Conservation (phyloP, 1,139 yeast genomes). For the Nakaseomyces delphensis region DNA sequence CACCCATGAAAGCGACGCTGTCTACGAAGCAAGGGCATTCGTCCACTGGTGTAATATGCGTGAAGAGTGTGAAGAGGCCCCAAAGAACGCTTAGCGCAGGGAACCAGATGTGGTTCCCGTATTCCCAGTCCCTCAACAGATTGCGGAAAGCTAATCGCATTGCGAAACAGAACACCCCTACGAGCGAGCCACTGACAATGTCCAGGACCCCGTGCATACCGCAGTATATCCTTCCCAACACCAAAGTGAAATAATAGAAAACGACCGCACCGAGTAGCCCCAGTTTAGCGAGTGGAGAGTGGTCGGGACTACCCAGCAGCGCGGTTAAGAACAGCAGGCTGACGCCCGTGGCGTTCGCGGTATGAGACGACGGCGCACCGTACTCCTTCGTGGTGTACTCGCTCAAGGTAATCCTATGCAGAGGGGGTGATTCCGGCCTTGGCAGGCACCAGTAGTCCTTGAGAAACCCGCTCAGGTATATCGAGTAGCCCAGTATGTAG, state of each 20-base stretch:
- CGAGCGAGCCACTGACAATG: conserved; percentile 50
- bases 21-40: conserved; percentile 96
- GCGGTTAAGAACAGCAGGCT: conserved; percentile 31
- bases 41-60: conserved; percentile 82
- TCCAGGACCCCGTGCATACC: conserved; percentile 97
- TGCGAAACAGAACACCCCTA: conserved; percentile 48
- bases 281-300: conserved; percentile 6
- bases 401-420: conserved; percentile 81
- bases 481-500: conserved; percentile 73
- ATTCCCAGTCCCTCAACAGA: conserved; percentile 14
- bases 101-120: conserved; percentile 29
- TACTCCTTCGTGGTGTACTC: conserved; percentile 86
- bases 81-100: conserved; percentile 38
- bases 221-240: conserved; percentile 79
- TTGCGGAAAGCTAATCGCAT: conserved; percentile 32
- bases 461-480: conserved; percentile 65
- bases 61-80: conserved; percentile 46
- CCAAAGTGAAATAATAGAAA: conserved; percentile 56
- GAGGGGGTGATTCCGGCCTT: conserved; percentile 86
- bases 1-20: conserved; percentile 89
- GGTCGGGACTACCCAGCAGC: conserved; percentile 2
- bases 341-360: conserved; percentile 87
- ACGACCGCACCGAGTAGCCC: conserved; percentile 19
- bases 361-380: conserved; percentile 90
- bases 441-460: conserved; percentile 88